phyloP scores from a whole-genome alignment of 805 yeast genomes.

The Zygosaccharomyces bisporus region DNA sequence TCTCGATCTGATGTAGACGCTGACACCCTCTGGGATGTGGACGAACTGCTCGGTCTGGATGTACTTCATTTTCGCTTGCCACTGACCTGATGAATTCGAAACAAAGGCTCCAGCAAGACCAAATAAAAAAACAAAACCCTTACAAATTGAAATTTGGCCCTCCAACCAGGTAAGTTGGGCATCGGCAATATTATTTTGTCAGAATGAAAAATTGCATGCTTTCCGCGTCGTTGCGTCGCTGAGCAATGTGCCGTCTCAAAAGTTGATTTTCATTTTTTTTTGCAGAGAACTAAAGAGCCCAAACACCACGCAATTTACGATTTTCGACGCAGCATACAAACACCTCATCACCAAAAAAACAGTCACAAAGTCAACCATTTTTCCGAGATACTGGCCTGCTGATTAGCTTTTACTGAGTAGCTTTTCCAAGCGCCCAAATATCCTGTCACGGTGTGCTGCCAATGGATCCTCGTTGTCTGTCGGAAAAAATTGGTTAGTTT shows the following conservation, averaged over 20 bases:
- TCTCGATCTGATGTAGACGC: constrained; percentile 89
- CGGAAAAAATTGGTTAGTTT: constrained; percentile 53
- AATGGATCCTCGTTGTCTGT: constrained; percentile 55
- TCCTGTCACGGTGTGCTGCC: constrained; percentile 60
- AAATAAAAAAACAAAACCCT: constrained; percentile 1
- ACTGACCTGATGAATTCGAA: constrained; percentile 1
- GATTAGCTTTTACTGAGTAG: constrained; percentile 42
- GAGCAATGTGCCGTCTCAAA: too few relatives aligned
- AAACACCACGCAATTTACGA: background rate
- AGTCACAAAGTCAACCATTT: constrained; percentile 6
- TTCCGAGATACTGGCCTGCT: background rate
- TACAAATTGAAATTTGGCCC: constrained; percentile 1
- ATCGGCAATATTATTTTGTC: constrained; percentile 4
- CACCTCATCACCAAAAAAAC: constrained; percentile 1
- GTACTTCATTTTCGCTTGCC: constrained; percentile 58
- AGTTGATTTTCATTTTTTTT: background rate
- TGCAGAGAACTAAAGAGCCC: background rate
- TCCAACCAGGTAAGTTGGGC: background rate
- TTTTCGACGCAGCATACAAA: background rate
- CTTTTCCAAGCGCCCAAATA: constrained; percentile 53
- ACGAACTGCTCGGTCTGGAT: constrained; percentile 80
- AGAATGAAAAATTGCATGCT: constrained; percentile 2
- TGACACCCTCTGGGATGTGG: constrained; percentile 89
- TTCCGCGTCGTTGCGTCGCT: constrained; percentile 8
- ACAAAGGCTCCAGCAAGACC: constrained; percentile 1